Percentiles rank a stretch among this genome's conserved stretches.
phyloP scores from a whole-genome alignment of 2,329 filamentous ascomycete species.

The Cladophialophora chaetospira region DNA sequence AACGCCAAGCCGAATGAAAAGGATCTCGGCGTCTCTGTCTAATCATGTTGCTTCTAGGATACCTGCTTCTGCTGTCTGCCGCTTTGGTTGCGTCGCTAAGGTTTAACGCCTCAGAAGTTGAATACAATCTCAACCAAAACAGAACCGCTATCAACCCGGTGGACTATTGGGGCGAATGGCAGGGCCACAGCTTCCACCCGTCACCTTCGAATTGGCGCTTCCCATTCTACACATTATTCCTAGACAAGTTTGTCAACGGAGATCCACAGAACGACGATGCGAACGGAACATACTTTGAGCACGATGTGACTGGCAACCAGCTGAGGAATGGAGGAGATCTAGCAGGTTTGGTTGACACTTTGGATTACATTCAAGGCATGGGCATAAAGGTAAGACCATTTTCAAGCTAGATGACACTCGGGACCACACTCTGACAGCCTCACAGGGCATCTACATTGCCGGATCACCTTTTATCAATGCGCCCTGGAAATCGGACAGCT shows the following conservation, averaged over 20 bases:
- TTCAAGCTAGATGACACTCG: too few species aligned
- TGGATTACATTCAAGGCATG: slow-evolving; percentile 67
- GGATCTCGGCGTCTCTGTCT: too few species aligned
- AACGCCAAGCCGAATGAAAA: too few species aligned
- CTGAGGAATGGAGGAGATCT: slow-evolving; percentile 66
- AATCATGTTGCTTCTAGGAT: too few species aligned
- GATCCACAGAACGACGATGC: slow-evolving; percentile 65
- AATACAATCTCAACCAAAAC: slow-evolving; percentile 65
- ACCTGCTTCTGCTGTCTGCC: too few species aligned
- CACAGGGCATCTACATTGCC: slow-evolving; percentile 61
- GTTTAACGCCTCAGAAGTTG: slow-evolving; percentile 53
- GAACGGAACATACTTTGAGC: slow-evolving; percentile 63
- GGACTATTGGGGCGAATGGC: slow-evolving; percentile 61
- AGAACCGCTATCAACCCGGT: slow-evolving; percentile 55
- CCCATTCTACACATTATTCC: slow-evolving; percentile 66
- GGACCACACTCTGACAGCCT: slow-evolving; percentile 16
- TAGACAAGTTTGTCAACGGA: slow-evolving; percentile 66
- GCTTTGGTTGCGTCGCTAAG: too few species aligned
- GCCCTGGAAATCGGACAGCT: slow-evolving; percentile 65
- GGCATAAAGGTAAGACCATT: slow-evolving; percentile 56
- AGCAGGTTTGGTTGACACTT: slow-evolving; percentile 58
- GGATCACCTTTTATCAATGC: slow-evolving; percentile 66
- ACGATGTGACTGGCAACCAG: slow-evolving; percentile 62
- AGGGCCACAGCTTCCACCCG: slow-evolving; percentile 51
- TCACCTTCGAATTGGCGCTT: slow-evolving; percentile 66